Evolutionary conservation across 495 filamentous ascomycete species (phyloP).

Genomic region (Aspergillus cavernicola): DNA sequence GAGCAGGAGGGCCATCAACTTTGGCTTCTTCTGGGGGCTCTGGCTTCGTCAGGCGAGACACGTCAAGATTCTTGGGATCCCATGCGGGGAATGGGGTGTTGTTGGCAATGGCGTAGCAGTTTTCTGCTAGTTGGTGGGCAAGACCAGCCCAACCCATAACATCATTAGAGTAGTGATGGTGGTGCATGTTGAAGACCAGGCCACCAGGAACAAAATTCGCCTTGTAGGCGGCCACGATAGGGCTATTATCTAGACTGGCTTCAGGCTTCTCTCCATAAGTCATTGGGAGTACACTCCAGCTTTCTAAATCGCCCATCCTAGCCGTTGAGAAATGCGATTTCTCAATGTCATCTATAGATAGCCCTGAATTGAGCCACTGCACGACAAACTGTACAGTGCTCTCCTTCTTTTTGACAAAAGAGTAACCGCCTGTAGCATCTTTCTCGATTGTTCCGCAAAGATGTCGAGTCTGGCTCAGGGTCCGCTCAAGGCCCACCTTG

Average conservation of each 20-base stretch:
- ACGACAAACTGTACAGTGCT: constrained; percentile 38
- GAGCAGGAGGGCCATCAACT: constrained; percentile 29
- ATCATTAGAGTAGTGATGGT: constrained; percentile 43
- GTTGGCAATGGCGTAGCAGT: constrained; percentile 35
- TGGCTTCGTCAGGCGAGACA: constrained; percentile 25
- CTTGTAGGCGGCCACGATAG: constrained; percentile 36
- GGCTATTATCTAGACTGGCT: constrained; percentile 29
- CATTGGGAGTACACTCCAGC: constrained; percentile 32
- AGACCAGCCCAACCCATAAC: constrained; percentile 40
- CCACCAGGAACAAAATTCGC: constrained; percentile 42
- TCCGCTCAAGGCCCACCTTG: constrained; percentile 33
- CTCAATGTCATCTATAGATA: constrained; percentile 17
- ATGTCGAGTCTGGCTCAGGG: constrained; percentile 39
- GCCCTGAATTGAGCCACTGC: constrained; percentile 36
- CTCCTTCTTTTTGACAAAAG: constrained; percentile 39
- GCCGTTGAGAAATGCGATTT: constrained; percentile 14
- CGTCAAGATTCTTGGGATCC: constrained; percentile 31
- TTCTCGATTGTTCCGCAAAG: constrained; percentile 43
- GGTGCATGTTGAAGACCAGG: constrained; percentile 39
- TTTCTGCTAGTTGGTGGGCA: constrained; percentile 39
- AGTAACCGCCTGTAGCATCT: constrained; percentile 27
- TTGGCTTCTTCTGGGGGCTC: constrained; percentile 13
- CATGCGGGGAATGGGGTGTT: constrained; percentile 29
- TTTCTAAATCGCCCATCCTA: constrained; percentile 22
- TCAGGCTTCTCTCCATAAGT: constrained; percentile 11